phyloP scores from a whole-genome alignment of 306 rosid species.

The Citrullus mucosospermus region DNA sequence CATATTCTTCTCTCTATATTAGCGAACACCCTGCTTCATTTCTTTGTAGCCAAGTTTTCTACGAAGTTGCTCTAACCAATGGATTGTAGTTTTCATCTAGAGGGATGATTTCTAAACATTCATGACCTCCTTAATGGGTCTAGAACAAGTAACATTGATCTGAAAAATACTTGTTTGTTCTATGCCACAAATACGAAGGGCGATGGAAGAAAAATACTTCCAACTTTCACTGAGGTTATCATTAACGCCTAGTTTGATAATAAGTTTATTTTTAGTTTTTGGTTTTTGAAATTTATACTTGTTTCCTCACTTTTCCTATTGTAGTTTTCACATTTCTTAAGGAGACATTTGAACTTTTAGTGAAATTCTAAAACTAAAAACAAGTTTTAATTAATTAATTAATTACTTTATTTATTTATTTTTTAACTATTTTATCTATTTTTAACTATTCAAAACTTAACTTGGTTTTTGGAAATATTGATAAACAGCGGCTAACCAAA shows the following conservation, averaged over 20 bases:
- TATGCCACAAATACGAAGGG: background rate
- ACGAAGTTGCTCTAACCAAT: background rate
- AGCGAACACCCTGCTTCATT: background rate
- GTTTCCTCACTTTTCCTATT: background rate
- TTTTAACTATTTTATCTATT: no score
- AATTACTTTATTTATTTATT: no score
- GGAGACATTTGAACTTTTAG: background rate
- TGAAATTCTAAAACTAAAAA: no score
- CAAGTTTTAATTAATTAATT: no score
- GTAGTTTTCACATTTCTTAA: background rate
- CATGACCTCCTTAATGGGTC: background rate
- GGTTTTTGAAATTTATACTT: background rate
- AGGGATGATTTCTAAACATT: background rate
- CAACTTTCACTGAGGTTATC: background rate
- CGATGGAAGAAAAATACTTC: background rate
- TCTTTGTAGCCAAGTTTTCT: background rate
- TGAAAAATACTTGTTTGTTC: background rate
- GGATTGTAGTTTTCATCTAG: background rate
- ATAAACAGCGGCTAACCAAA: background rate
- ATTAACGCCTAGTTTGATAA: background rate
- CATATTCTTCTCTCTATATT: background rate
- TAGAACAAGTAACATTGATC: background rate
- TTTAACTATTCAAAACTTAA: background rate
- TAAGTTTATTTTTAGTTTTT: background rate
- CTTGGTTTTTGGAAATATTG: background rate